Conservation (phyloP, 192 early-diverging fungal species). For the Bifiguratus adelaidae region DNA sequence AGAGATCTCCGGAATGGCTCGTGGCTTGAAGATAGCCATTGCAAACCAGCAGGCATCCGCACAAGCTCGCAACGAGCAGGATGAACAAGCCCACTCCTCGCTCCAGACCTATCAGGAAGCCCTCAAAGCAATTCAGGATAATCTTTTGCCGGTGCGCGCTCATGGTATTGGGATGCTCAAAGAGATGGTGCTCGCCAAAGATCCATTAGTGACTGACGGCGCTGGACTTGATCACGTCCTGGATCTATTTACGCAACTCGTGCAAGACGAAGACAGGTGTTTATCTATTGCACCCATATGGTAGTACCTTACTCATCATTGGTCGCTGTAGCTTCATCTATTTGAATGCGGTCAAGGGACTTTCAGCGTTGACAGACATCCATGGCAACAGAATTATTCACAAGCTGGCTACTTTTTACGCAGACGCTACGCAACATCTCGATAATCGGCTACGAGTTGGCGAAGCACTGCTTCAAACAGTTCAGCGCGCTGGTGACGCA, state of each 20-base stretch:
- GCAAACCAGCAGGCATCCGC: constrained; percentile 27
- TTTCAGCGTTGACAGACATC: constrained; percentile 72
- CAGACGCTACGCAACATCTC: constrained; percentile 18
- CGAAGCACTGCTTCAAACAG: constrained; percentile 80
- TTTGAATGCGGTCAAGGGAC: constrained; percentile 84
- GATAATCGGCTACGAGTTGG: constrained; percentile 76
- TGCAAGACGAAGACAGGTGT: constrained; percentile 70
- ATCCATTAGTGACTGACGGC: constrained; percentile 41
- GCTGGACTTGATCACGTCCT: constrained; percentile 52
- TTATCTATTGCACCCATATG: neutral
- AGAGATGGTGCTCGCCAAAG: constrained; percentile 65
- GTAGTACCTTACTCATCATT: neutral
- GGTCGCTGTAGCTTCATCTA: constrained; percentile 67
- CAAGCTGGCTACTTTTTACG: constrained; percentile 61
- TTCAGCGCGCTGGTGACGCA: constrained; percentile 69
- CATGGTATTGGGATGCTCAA: constrained; percentile 77
- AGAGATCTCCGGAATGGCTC: too few species aligned
- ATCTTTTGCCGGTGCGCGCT: constrained; percentile 77
- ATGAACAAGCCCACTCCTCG: constrained; percentile 19
- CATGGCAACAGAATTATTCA: constrained; percentile 60
- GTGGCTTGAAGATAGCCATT: constrained; percentile 33
- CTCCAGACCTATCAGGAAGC: constrained; percentile 58
- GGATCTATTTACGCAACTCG: constrained; percentile 68
- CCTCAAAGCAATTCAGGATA: constrained; percentile 64
- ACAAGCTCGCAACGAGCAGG: constrained; percentile 1